These are phyloP conservation scores for Plantago coronopus DNA, from an alignment of 305 asterid genomes.

Conservation along the genomic window DNA sequence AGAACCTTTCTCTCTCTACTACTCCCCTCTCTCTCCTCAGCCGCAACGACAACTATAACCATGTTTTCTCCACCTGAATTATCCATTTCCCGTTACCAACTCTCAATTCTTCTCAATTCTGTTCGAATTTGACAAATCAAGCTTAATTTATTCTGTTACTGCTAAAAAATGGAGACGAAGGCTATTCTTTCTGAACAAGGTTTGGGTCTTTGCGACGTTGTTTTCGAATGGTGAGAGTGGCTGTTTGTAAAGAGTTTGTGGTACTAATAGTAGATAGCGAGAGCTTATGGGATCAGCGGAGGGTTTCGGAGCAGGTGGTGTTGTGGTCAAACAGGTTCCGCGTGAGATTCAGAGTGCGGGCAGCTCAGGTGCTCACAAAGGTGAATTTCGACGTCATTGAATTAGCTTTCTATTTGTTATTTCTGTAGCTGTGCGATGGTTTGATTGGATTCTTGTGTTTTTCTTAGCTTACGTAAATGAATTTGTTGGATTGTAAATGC, in stretches of 20 bases:
- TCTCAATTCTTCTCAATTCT: slow-evolving; percentile 10
- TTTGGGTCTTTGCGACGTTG: neutral
- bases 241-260: neutral
- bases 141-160: neutral
- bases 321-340: slow-evolving; percentile 33
- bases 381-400: slow-evolving; percentile 4
- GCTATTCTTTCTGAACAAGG: neutral
- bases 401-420: neutral
- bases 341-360: slow-evolving; percentile 26
- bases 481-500: neutral
- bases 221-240: too few relatives aligned
- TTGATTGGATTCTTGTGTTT: neutral
- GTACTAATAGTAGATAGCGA: neutral
- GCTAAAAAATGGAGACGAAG: neutral
- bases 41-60: slow-evolving; percentile 45
- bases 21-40: slow-evolving; percentile 27
- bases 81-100: slow-evolving; percentile 13
- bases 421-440: slow-evolving; percentile 15
- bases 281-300: slow-evolving; percentile 51
- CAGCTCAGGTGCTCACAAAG: slow-evolving; percentile 22
- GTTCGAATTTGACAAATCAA: slow-evolving; percentile 9
- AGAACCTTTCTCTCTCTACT: slow-evolving; percentile 24
- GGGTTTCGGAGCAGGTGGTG: slow-evolving; percentile 40
- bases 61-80: slow-evolving; percentile 13
- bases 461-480: neutral